Evolutionary conservation across 345 rosid species (phyloP), one percentile per base, ranked within the genome.

Genomic region (Stellera chamaejasme): DNA sequence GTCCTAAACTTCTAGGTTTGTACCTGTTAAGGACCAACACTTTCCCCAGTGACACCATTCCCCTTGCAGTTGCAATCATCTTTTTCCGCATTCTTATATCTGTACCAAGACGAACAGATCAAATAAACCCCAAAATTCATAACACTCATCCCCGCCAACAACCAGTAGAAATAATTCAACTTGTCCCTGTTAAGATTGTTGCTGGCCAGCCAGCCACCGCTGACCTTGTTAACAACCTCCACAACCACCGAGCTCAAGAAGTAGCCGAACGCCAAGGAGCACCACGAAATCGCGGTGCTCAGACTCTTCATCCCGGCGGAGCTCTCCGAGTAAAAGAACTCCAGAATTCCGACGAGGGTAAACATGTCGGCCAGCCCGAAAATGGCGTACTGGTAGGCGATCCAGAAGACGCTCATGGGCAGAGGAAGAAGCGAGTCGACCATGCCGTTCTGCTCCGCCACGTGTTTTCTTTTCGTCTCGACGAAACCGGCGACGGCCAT

Each of bases 301-400:
- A 77, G 52, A 5, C 82, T 73, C 59, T 79, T 84, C 90, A 77
- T 84, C 3, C 82, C 65, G 0, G 69, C 68, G 0, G 84, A 79
- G 69, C 81, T 75, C 75, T 84, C 90, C 32, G 79, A 69, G 9
- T 77, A 77, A 75, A 75, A 77, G 28, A 84, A 84, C 54, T 84
- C 83, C n/a, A 79, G 63, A 47, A 81, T 61, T 50, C 90, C 90
- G 2, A 77, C 69, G 4, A 84, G 41, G 1, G 84, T 75, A 71
- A 84, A 81, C 78, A 84, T 58, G 46, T 79, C 87, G n/a, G 87
- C 81, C 1, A 80, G 78, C 50, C 84, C 90, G 41, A 79, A 73
- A 3, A 81, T 70, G 1, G 75, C 77, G 19, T 63, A 81, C 36
- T 84, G 87, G 64, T 62, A 69, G 2, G 82, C 81, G 8, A 84